These are phyloP conservation scores for Yarrowia divulgata DNA, from an alignment of 805 yeast genomes.

Conservation along the genomic window DNA sequence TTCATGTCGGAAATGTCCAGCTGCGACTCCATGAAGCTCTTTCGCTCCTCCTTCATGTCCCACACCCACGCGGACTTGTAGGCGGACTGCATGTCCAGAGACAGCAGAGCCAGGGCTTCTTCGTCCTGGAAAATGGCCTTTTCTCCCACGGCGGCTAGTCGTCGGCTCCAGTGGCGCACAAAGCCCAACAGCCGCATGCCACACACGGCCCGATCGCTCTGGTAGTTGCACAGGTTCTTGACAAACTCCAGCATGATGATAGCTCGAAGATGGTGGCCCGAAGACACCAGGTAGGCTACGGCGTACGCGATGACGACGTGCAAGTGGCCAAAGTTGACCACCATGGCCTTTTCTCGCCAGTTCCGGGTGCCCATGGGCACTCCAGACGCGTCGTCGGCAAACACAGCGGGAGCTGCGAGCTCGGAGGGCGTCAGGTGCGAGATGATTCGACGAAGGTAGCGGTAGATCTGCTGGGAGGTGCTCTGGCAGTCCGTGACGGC, in stretches of 20 bases:
- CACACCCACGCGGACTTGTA: constrained; percentile 42
- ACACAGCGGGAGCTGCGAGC: constrained; percentile 22
- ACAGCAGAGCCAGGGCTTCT: constrained; percentile 42
- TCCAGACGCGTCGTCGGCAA: constrained; percentile 34
- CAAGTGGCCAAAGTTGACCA: constrained; percentile 28
- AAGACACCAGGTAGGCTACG: constrained; percentile 39
- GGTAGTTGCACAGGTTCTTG: constrained; percentile 20
- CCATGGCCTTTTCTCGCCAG: constrained; percentile 39
- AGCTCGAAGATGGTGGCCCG: constrained; percentile 41
- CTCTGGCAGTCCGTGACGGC: constrained; percentile 29
- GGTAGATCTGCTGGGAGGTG: constrained; percentile 24
- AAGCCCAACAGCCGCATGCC: constrained; percentile 41
- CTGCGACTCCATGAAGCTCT: constrained; percentile 18
- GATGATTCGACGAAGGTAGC: constrained; percentile 13
- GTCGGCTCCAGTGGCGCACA: constrained; percentile 24
- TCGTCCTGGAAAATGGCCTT: constrained; percentile 39
- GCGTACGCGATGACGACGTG: constrained; percentile 40
- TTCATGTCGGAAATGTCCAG: constrained; percentile 24
- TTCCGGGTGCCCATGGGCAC: constrained; percentile 17
- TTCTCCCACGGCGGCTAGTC: not conserved
- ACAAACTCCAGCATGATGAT: constrained; percentile 38
- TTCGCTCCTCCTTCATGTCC: constrained; percentile 34
- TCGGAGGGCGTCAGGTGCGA: constrained; percentile 33
- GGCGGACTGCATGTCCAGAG: constrained; percentile 41
- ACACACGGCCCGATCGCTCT: constrained; percentile 21